phyloP scores from a whole-genome alignment of 176 grass and related monocot species.

The Elaeis guineensis region DNA sequence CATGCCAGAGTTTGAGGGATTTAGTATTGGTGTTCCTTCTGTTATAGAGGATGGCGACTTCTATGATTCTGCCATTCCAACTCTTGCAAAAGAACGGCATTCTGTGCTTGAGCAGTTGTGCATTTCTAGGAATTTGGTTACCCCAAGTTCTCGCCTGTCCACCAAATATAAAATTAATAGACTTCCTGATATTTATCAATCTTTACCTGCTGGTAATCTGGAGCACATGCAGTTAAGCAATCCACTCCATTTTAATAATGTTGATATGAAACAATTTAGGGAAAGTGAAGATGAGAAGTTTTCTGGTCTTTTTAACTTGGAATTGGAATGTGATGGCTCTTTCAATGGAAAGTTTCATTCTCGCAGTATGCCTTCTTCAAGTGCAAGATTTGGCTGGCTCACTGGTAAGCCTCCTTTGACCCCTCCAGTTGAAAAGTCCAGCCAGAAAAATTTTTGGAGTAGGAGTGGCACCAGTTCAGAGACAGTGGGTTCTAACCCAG shows the following conservation, averaged over 20 bases:
- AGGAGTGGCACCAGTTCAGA: constrained; percentile 44
- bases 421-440: constrained; percentile 56
- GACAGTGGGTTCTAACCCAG: constrained; percentile 43
- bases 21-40: constrained; percentile 23
- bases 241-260: constrained; percentile 25
- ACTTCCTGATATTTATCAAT: constrained; percentile 25
- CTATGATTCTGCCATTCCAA: constrained; percentile 9
- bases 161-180: constrained; percentile 32
- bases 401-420: constrained; percentile 46
- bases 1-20: constrained; percentile 42
- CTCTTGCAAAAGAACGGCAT: constrained; percentile 11
- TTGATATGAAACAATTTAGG: constrained; percentile 25
- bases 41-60: constrained; percentile 9
- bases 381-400: constrained; percentile 20
- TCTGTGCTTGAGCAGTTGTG: constrained; percentile 8
- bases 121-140: constrained; percentile 22
- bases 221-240: constrained; percentile 37
- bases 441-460: constrained; percentile 30
- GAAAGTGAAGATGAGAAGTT: constrained; percentile 24
- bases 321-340: constrained; percentile 30
- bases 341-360: constrained; percentile 35
- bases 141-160: constrained; percentile 15
- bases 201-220: constrained; percentile 26
- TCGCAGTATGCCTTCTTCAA: constrained; percentile 14
- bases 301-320: constrained; percentile 29